Evolutionary conservation across 805 yeast species (phyloP), one percentile per base, ranked within the genome.

Genomic region (Suhomyces kilbournensis): DNA sequence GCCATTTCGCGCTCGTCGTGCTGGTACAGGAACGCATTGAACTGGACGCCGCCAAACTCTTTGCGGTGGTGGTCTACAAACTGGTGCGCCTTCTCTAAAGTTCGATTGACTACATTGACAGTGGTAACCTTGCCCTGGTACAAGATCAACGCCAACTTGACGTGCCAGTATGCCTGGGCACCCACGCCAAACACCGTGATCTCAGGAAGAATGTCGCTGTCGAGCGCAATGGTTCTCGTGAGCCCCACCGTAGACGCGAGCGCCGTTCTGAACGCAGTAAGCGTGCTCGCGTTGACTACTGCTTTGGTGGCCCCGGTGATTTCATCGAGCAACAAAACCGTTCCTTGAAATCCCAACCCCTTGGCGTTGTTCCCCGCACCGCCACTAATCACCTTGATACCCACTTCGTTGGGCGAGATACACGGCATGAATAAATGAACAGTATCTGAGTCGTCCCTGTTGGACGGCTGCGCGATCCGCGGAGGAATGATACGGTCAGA

Each of bases 231-330:
- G 0, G 63, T 57, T 52, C 74, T 75, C 10, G 65, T 67, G 52
- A 84, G 60, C 0, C 81, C 80, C 17, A 83, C 61, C 6, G 78
- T 71, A 25, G 82, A 76, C 25, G 83, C 80, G 51, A 85, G 68
- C 0, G 88, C 88, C 3, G 90, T 85, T 61, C 90, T 73, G 56
- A 84, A 83, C 0, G 86, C 90, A 2, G 90, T 85, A 38, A 84
- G 63, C 0, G 83, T 74, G 49, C 72, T 71, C 2, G 86, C 89
- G 58, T 82, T 83, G 35, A 85, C 61, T 2, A 84, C 68, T 2
- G 86, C 89, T 8, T 65, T 47, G 7, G 82, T 63, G 26, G 69
- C 70, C 2, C 90, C 90, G 23, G 77, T 76, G 6, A 60, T 55
- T 45, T 79, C 77, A 56, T 83, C 79, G 23, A 84, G 56, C 9